phyloP scores from a whole-genome alignment of 2,329 filamentous ascomycete species.

The Domatiomyces globalis region DNA sequence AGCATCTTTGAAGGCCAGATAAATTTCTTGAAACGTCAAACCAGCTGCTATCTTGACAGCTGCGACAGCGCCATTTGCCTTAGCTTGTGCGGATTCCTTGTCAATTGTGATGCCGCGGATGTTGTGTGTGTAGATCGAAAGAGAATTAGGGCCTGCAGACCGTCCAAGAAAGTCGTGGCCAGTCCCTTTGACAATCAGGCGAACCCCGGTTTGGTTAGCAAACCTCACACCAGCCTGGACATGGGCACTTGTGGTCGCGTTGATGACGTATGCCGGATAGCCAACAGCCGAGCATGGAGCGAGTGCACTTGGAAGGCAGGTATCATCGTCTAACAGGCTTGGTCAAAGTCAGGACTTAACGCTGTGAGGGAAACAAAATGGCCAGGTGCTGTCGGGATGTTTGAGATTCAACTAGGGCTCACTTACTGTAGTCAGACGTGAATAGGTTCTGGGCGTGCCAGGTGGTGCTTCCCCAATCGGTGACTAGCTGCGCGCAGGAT shows the following conservation, averaged over 20 bases:
- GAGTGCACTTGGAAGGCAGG: constrained; percentile 31
- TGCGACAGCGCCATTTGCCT: constrained; percentile 9
- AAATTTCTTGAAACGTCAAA: constrained; percentile 39
- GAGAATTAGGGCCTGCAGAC: neutral
- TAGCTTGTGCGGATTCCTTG: constrained; percentile 17
- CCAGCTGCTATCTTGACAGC: constrained; percentile 44
- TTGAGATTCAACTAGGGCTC: no score
- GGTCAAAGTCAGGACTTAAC: no score
- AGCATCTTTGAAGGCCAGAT: constrained; percentile 33
- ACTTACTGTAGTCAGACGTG: constrained; percentile 27
- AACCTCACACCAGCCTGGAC: constrained; percentile 27
- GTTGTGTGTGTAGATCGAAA: constrained; percentile 5
- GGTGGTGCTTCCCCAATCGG: constrained; percentile 23
- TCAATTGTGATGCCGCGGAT: constrained; percentile 1
- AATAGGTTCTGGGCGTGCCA: constrained; percentile 29
- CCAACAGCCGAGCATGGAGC: constrained; percentile 21
- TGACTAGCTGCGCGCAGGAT: constrained; percentile 22
- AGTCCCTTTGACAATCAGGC: constrained; percentile 39
- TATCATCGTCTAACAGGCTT: constrained; percentile 28
- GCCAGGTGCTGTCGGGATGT: no score
- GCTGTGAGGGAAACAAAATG: no score
- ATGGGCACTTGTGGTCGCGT: constrained; percentile 22
- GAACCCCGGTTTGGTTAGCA: constrained; percentile 24
- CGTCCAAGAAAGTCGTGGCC: constrained; percentile 34
- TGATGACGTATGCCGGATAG: constrained; percentile 23